Conservation (phyloP, 1,284 basidiomycete species). For the Ganoderma lucidum region DNA sequence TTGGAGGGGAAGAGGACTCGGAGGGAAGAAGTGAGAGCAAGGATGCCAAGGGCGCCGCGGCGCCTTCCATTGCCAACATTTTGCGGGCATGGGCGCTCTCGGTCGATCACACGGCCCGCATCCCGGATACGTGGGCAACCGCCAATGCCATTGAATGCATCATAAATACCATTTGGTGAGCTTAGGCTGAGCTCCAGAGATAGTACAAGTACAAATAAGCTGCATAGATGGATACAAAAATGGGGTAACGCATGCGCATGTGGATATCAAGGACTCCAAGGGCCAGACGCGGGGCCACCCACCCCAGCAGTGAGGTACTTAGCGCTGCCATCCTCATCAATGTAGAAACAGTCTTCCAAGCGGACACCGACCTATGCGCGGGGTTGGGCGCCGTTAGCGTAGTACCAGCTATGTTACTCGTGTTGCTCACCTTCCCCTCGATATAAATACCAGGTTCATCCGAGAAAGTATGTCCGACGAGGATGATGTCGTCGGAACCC, state of each 20-base stretch:
- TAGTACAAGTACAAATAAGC: neutral
- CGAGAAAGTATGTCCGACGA: constrained; percentile 78
- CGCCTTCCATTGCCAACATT: neutral
- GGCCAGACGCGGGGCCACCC: constrained; percentile 63
- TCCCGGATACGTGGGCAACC: neutral
- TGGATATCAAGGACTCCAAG: constrained; percentile 56
- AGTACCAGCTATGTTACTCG: neutral
- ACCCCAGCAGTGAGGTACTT: constrained; percentile 68
- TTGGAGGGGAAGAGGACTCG: neutral
- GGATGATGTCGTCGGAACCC: constrained; percentile 65
- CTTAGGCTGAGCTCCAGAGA: too few relatives aligned
- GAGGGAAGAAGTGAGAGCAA: neutral
- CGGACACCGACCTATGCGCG: constrained; percentile 71
- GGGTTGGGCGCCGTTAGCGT: neutral
- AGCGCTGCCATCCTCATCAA: constrained; percentile 60
- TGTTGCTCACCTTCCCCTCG: constrained; percentile 62
- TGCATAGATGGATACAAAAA: neutral
- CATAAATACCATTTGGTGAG: too few relatives aligned
- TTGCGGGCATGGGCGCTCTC: neutral
- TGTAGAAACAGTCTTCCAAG: constrained; percentile 85
- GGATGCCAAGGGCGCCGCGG: neutral
- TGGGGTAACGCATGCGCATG: neutral
- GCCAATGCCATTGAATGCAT: too few relatives aligned
- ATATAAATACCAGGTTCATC: constrained; percentile 89
- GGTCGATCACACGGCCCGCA: neutral